Conservation (phyloP, 2,329 filamentous ascomycete species). For the Penicillium sp. region DNA sequence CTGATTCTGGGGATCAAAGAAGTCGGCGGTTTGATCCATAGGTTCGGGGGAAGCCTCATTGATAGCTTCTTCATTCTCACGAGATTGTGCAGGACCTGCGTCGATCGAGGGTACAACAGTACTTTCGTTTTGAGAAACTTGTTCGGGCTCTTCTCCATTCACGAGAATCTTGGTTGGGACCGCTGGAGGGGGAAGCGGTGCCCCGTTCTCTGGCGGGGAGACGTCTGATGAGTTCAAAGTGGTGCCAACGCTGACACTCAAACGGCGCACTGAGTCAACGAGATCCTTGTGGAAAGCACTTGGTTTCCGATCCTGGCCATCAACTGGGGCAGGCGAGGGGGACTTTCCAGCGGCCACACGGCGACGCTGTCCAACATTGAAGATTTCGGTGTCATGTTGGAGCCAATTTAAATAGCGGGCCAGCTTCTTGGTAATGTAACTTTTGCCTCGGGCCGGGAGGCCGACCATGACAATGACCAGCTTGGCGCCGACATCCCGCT, state of each 20-base stretch:
- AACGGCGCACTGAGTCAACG: slow-evolving; percentile 43
- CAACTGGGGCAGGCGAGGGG: slow-evolving; percentile 26
- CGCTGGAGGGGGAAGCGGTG: slow-evolving; percentile 39
- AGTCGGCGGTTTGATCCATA: slow-evolving; percentile 85
- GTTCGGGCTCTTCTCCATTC: slow-evolving; percentile 51
- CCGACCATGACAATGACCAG: slow-evolving; percentile 98
- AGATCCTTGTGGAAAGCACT: slow-evolving; percentile 41
- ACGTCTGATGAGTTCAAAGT: slow-evolving; percentile 24
- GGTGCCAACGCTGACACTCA: slow-evolving; percentile 40
- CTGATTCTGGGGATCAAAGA: slow-evolving; percentile 89
- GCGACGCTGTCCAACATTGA: slow-evolving; percentile 92
- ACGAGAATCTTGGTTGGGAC: slow-evolving; percentile 56
- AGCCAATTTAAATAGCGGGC: slow-evolving; percentile 95
- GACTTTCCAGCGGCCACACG: slow-evolving; percentile 66
- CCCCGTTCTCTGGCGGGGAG: slow-evolving; percentile 25
- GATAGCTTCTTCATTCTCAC: slow-evolving; percentile 19
- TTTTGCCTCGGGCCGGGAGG: slow-evolving; percentile 90
- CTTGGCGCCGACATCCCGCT: slow-evolving; percentile 92
- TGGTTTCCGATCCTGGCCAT: slow-evolving; percentile 12
- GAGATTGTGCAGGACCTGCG: slow-evolving; percentile 14
- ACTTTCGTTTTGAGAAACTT: slow-evolving; percentile 19
- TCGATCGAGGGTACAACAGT: slow-evolving; percentile 28
- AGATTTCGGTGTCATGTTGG: slow-evolving; percentile 91
- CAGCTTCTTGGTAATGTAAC: slow-evolving; percentile 98
- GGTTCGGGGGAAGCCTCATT: slow-evolving; percentile 43